A percentile compares a stretch with the other conserved stretches of the same genome.
Conservation (phyloP, 2,329 filamentous ascomycete species). For the Westerdykella ornata region DNA sequence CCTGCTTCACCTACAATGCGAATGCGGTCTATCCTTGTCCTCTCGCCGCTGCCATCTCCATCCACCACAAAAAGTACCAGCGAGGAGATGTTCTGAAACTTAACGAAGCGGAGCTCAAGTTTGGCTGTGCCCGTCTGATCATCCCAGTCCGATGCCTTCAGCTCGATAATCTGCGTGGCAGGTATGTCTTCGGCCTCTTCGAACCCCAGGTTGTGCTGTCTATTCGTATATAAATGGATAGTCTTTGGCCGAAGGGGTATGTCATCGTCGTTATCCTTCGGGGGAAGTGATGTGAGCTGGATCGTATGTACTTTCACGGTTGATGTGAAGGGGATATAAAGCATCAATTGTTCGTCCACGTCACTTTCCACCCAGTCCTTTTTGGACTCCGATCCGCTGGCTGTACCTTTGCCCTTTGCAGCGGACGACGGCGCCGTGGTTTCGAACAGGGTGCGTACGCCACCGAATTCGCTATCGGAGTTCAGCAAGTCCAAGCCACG, state of each 20-base stretch:
- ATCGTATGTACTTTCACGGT: conserved; percentile 82
- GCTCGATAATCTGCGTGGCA: conserved; percentile 70
- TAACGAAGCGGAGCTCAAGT: conserved; percentile 74
- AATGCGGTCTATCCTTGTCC: conserved; percentile 73
- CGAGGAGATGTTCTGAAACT: conserved; percentile 90
- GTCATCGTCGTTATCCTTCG: conserved; percentile 54
- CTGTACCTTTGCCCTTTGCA: conserved; percentile 45
- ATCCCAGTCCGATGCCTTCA: conserved; percentile 70
- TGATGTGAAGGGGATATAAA: conserved; percentile 84
- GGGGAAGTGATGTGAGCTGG: conserved; percentile 76
- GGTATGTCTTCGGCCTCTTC: conserved; percentile 85
- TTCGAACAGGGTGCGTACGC: conserved; percentile 69
- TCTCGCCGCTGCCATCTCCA: conserved; percentile 72
- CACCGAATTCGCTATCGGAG: conserved; percentile 67
- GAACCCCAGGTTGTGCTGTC: conserved; percentile 84
- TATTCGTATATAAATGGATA: conserved; percentile 81
- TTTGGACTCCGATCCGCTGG: conserved; percentile 44
- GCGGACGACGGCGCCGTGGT: conserved; percentile 58
- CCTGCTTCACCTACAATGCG: conserved; percentile 81
- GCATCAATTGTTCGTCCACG: conserved; percentile 91
- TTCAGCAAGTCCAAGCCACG: conserved; percentile 83
- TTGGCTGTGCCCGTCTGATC: conserved; percentile 46
- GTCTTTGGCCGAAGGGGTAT: conserved; percentile 72
- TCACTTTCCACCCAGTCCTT: conserved; percentile 92
- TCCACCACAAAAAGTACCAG: conserved; percentile 84